Base-by-base conservation (phyloP, 495 filamentous ascomycete genomes). In the Daldinia vernicosa region DNA sequence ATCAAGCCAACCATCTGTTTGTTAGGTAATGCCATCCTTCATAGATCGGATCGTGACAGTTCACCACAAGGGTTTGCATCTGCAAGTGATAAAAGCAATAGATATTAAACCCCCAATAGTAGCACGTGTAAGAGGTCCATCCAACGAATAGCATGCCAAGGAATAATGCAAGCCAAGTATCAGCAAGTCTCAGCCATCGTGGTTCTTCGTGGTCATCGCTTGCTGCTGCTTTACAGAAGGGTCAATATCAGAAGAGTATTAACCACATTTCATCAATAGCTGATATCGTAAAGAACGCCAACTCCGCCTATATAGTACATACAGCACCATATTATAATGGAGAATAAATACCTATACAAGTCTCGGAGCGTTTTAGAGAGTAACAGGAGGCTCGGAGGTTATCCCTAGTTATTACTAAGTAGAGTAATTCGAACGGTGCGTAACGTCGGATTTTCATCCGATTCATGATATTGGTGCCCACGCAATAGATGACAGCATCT, bases 401-500 rank as follows among this genome's bases (percentile, higher is more conserved):
- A 26, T 63, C 39, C 59, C 52, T 43, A 24, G 11, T 58, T 58
- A 58, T 43, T 59, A 58, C 57, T 45, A 30, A 40, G 32, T 59
- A 40, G 35, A 9, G 47, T 35, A 43, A 62, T 24, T 24, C 19
- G 22, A 47, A 47, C 9, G 33, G 43, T 32, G 63, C 51, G 59
- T 43, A 52, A 47, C 60, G 17, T 4, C 35, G 53, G 56, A 60
- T 60, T 59, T 52, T 53, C 56, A 39, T 57, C 60, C 15, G 64
- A 40, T 32, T 63, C 35, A 66, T 68, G 51, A 67, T 60, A 52
- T n/a, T 50, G 28, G 59, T 39, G 65, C 43, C 6, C 66, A 35
- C 70, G 60, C 60, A 72, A 72, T 61, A 56, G 45, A 66, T 66
- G 61, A 66, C 59, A 65, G 35, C 65, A 65, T 65, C 32, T 37